Conservation (phyloP, 257 asterid genomes). For the Gentiana macrophylla region DNA sequence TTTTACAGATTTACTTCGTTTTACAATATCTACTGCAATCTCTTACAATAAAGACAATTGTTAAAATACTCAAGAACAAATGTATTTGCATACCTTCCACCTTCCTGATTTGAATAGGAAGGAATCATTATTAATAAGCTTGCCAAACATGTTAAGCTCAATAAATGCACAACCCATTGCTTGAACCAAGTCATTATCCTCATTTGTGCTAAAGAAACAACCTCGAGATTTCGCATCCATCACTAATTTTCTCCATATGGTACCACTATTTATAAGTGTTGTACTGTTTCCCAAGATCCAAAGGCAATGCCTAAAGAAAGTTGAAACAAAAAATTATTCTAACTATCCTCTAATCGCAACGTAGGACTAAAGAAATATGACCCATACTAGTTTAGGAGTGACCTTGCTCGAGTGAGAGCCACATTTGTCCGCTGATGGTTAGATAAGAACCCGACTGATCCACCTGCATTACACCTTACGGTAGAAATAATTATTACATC, state of each 20-base stretch:
- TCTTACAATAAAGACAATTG: background rate
- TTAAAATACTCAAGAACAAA: background rate
- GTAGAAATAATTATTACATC: constrained; percentile 57
- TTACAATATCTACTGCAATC: too few relatives aligned
- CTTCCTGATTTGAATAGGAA: constrained; percentile 7
- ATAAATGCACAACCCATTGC: constrained; percentile 26
- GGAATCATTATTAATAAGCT: constrained; percentile 22
- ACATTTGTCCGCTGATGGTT: constrained; percentile 40
- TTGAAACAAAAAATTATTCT: background rate
- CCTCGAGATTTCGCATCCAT: constrained; percentile 44
- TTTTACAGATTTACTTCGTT: too few relatives aligned
- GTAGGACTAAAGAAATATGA: background rate
- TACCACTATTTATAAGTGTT: constrained; percentile 35
- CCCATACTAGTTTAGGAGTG: background rate
- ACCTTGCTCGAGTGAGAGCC: constrained; percentile 62
- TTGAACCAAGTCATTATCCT: constrained; percentile 23
- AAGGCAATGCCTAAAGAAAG: constrained; percentile 36
- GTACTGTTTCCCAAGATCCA: constrained; percentile 53
- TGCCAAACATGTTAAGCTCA: constrained; percentile 21
- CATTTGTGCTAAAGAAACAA: constrained; percentile 35
- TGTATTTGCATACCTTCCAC: constrained; percentile 3
- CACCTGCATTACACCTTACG: constrained; percentile 43
- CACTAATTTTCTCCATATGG: constrained; percentile 45
- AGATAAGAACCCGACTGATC: constrained; percentile 54
- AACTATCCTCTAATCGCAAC: too few relatives aligned